Conservation (phyloP, 73 alveolate species). For the Stentor coeruleus region DNA sequence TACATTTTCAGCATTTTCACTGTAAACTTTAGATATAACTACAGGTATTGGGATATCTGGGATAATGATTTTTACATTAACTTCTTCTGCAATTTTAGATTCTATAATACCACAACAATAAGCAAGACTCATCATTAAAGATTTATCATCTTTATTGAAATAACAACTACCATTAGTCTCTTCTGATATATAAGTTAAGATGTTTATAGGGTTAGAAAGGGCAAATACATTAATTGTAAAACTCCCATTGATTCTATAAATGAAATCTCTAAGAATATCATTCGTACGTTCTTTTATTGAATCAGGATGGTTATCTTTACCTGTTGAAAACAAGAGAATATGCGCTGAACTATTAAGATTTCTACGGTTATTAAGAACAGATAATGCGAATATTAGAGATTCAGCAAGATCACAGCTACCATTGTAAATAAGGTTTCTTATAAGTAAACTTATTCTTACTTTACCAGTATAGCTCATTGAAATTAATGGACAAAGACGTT, state of each 20-base stretch:
- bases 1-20: not conserved
- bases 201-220: not conserved
- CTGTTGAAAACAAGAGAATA: not conserved
- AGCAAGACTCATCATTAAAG: not conserved
- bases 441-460: constrained; percentile 28
- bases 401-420: not conserved
- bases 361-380: not conserved
- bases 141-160: not conserved
- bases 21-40: constrained; percentile 22
- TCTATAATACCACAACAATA: not conserved
- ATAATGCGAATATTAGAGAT: not conserved
- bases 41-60: not conserved
- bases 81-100: not conserved
- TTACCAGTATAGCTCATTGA: constrained; percentile 47
- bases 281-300: not conserved
- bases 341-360: not conserved
- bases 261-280: not conserved
- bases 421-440: not conserved
- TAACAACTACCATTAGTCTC: constrained; percentile 3
- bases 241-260: not conserved
- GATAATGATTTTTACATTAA: not conserved
- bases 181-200: not conserved
- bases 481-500: constrained; percentile 40
- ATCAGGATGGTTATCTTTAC: not conserved
- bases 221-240: not conserved